Base-by-base conservation (phyloP, 2,329 filamentous ascomycete genomes). In the Metarhizium rileyi region DNA sequence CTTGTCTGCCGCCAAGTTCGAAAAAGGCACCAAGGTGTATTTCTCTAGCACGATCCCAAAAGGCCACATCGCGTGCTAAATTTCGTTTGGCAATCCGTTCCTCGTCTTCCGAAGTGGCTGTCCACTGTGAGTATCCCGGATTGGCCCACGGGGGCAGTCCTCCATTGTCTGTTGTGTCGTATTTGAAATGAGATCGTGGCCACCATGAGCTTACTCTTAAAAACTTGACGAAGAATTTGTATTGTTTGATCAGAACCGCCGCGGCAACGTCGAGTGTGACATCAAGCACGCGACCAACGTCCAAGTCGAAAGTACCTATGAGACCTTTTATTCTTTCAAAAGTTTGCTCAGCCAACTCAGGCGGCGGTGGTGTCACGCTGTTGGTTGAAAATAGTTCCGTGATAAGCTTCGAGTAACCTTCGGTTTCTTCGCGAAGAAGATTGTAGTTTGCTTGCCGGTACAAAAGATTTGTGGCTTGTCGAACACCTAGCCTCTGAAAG, bases 381-480 rank as follows among this genome's bases (percentile, higher is more conserved):
- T 86, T 88, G 1, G 87, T 94, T 7, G 89, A 91, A 67, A 96
- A 98, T 28, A 97, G 83, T 65, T 98, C 93, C 0, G 91, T 96
- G 52, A 95, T 83, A 44, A 98, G 80, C 66, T 98, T 98, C 0
- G 93, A 90, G 63, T 95, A 98, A 38, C 94, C 93, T 68, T 98
- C 93, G 0, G 89, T 89, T 67, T 98, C 93, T 70, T 98, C 93
- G 42, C 93, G 84, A 20, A 98, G 73, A 7, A 98, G 72, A 61
- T 98, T 98, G 73, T 95, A 97, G 66, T 95, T 97, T 14, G 91
- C 89, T 67, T 97, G 93, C 52, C 90, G 85, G 66, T 98, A 98
- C 1, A 98, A 77, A 4, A 93, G 75, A 59, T 96, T 95, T 7
- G 93, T 98, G 45, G 90, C 87, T 61, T 94, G 90, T 49, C 91